Evolutionary conservation across 495 filamentous ascomycete species (phyloP), one percentile per base, ranked within the genome.

Genomic region (Neurospora sp.): DNA sequence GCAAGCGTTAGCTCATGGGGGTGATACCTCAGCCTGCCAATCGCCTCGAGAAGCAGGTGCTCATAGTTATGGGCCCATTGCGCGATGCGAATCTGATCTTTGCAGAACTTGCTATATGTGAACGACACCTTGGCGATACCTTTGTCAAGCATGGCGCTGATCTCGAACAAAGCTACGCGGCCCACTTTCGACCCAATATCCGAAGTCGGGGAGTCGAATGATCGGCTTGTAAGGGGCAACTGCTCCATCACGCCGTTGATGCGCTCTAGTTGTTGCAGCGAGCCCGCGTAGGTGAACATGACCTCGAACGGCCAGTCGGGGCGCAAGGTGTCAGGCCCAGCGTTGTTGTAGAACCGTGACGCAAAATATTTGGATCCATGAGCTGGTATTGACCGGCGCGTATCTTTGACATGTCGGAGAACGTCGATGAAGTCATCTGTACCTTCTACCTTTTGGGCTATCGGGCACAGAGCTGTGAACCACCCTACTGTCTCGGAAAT

Each of bases 281-380:
- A 84, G 0, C 90, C 91, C 14, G 90, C 84, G 74, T 93, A 92
- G 75, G 90, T 91, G 79, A 93, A 92, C 2, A 87, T 87, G 44
- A 93, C 87, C 79, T 93, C 91, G 73, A 92, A 87, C 7, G 90
- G 91, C 79, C 83, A 88, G 69, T 86, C 82, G 3, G 86, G 87
- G 31, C 77, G 72, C 48, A 84, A 85, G 39, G 84, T 68, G 44
- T 85, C 81, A 4, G 82, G 75, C 16, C 80, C 81, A 39, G 84
- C 84, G 4, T 81, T 76, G 2, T 83, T 81, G 41, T 88, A 81
- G 37, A 88, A 82, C 9, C 87, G 84, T 12, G 78, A 80, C 6
- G 81, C 78, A 61, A 83, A 82, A 70, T 81, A 81, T 22, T 74
- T 77, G 9, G 76, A 70, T 3, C 77, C 78, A 9, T 77, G 74